Percentiles rank a stretch among this genome's conserved stretches.
These are phyloP conservation scores for Leccinum proliferum DNA, from an alignment of 1,284 basidiomycete genomes.

Conservation along the genomic window DNA sequence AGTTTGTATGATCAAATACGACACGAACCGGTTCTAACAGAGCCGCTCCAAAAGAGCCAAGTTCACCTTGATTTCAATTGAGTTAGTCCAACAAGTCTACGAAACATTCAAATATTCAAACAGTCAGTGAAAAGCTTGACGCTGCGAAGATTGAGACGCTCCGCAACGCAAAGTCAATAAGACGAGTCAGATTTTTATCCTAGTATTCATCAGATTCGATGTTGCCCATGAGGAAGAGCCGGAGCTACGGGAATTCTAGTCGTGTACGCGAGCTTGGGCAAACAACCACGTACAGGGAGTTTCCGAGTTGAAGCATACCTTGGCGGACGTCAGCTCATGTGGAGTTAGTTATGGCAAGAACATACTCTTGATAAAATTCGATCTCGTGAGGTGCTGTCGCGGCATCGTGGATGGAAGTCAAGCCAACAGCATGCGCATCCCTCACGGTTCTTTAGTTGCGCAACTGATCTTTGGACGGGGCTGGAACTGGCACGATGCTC, in stretches of 20 bases:
- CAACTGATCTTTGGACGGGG: slow-evolving; percentile 55
- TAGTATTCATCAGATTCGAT: slow-evolving; percentile 58
- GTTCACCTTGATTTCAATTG: slow-evolving; percentile 50
- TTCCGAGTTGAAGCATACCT: slow-evolving; percentile 57
- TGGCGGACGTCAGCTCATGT: slow-evolving; percentile 4
- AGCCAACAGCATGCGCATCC: slow-evolving; percentile 68
- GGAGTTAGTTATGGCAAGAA: slow-evolving; percentile 1
- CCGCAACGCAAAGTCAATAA: slow-evolving; percentile 57
- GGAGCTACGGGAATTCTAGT: slow-evolving; percentile 39
- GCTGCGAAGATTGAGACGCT: slow-evolving; percentile 64
- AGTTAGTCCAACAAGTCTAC: slow-evolving; percentile 6
- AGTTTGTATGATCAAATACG: neutral
- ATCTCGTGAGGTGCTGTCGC: slow-evolving; percentile 48
- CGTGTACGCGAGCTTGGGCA: neutral
- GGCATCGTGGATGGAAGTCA: slow-evolving; percentile 86
- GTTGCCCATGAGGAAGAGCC: slow-evolving; percentile 75
- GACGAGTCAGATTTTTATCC: slow-evolving; percentile 54
- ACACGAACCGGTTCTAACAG: slow-evolving; percentile 58
- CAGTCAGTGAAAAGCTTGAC: slow-evolving; percentile 85
- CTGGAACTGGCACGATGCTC: slow-evolving; percentile 59
- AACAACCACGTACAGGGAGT: slow-evolving; percentile 49
- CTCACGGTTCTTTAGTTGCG: slow-evolving; percentile 51
- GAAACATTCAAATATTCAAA: slow-evolving; percentile 16
- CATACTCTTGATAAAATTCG: slow-evolving; percentile 62
- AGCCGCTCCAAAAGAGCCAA: slow-evolving; percentile 91